These are phyloP conservation scores for Melastoma malabathricum DNA, from an alignment of 345 rosid genomes.

Conservation along the genomic window DNA sequence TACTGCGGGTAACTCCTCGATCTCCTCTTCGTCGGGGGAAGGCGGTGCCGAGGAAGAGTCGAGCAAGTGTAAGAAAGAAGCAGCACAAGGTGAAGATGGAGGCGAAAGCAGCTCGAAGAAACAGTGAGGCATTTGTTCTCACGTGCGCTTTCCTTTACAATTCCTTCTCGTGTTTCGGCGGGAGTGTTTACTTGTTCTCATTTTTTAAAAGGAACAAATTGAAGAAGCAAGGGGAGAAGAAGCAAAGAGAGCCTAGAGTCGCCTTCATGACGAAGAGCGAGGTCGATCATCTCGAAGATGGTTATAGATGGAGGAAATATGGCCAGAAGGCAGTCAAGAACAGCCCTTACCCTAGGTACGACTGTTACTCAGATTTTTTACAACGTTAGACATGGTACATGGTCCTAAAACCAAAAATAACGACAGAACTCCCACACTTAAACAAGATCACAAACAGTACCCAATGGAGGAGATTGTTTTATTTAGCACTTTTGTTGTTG, in stretches of 20 bases:
- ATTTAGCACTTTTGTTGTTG: too few relatives aligned
- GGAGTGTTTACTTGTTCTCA: background rate
- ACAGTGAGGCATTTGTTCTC: constrained; percentile 20
- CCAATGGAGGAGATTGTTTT: too few relatives aligned
- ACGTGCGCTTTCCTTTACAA: background rate
- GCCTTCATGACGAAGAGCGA: constrained; percentile 84
- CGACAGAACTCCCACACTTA: too few relatives aligned
- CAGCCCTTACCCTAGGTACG: constrained; percentile 61
- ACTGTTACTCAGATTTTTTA: background rate
- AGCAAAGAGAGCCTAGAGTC: constrained; percentile 51
- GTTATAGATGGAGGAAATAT: constrained; percentile 83
- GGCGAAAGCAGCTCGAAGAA: constrained; percentile 35
- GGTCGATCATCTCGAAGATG: constrained; percentile 81
- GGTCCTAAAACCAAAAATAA: too few relatives aligned
- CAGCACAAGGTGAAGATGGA: constrained; percentile 24
- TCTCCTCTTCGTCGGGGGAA: constrained; percentile 55
- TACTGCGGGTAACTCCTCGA: constrained; percentile 30
- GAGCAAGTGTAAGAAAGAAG: constrained; percentile 28
- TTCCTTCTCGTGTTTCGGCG: background rate
- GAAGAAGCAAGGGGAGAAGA: constrained; percentile 46
- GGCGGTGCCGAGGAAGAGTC: constrained; percentile 57
- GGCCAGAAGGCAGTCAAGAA: constrained; percentile 84
- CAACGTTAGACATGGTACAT: background rate
- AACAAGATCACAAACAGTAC: too few relatives aligned
- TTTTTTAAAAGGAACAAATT: constrained; percentile 24